These are phyloP conservation scores for Salvia splendens DNA, from an alignment of 257 asterid genomes.

Conservation along the genomic window DNA sequence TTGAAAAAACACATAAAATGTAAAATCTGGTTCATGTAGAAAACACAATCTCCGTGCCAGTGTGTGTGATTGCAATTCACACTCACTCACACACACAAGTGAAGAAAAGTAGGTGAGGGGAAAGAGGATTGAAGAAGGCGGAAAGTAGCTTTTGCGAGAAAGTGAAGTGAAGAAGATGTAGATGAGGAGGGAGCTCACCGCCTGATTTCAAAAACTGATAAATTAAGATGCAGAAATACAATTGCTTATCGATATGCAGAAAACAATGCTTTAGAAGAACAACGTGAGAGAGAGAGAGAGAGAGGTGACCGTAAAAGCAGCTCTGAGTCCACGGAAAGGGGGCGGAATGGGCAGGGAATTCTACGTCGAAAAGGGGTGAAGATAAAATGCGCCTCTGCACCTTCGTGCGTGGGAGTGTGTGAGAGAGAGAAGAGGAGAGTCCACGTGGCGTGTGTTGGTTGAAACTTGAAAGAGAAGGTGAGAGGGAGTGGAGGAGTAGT, in stretches of 20 bases:
- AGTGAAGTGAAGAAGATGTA: too few relatives aligned
- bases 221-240: slow-evolving; percentile 14
- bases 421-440: neutral
- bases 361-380: neutral
- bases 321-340: too few relatives aligned
- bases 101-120: too few relatives aligned
- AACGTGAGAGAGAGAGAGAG: slow-evolving; percentile 31
- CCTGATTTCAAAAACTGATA: neutral
- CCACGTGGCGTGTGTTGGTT: neutral
- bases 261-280: too few relatives aligned
- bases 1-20: too few relatives aligned
- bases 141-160: neutral
- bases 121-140: too few relatives aligned
- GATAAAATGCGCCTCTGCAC: neutral
- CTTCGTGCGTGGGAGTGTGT: neutral
- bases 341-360: too few relatives aligned
- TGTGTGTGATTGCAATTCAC: too few relatives aligned
- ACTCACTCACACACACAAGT: too few relatives aligned
- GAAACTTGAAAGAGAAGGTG: slow-evolving; percentile 15
- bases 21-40: too few relatives aligned
- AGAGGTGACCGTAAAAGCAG: too few relatives aligned
- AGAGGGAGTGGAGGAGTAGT: neutral
- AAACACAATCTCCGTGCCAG: too few relatives aligned
- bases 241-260: neutral
- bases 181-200: slow-evolving; percentile 3